Percentiles rank a stretch among this genome's conserved stretches.
Conservation (phyloP, 768 basidiomycete genomes). For the Collybiopsis confluens region DNA sequence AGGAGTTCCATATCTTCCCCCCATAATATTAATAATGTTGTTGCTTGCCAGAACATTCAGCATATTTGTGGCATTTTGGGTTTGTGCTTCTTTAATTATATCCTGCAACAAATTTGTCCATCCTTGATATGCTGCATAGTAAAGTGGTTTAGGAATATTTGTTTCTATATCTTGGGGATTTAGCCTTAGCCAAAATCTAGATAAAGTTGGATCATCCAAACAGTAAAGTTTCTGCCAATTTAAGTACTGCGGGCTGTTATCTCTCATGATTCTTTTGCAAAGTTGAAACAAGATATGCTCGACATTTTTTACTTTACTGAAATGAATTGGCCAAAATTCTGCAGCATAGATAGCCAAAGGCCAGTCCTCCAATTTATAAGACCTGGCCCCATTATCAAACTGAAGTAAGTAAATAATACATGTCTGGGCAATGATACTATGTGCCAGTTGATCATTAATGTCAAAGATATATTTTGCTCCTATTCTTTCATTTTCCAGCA, state of each 20-base stretch:
- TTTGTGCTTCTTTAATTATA: no score
- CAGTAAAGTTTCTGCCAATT: no score
- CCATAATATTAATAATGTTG: conserved; percentile 3
- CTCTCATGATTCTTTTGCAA: no score
- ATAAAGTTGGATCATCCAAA: background rate
- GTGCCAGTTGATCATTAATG: background rate
- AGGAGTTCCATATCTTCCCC: conserved; percentile 5
- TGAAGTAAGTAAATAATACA: background rate
- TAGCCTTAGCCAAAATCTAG: no score
- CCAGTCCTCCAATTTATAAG: background rate
- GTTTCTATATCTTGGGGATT: no score
- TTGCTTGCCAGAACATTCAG: no score
- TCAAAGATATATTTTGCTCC: background rate
- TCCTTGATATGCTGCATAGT: no score
- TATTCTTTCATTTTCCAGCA: background rate
- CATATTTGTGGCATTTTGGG: no score
- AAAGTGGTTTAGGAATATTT: no score
- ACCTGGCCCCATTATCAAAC: background rate
- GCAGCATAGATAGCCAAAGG: background rate
- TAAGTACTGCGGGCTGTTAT: no score
- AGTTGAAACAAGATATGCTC: no score
- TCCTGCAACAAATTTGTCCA: no score
- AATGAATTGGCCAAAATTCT: background rate
- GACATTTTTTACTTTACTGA: background rate
- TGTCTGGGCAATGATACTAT: background rate